A percentile compares a stretch with the other conserved stretches of the same genome.
phyloP scores from a whole-genome alignment of 208 protist genomes.

The Leishmania martiniquensis region DNA sequence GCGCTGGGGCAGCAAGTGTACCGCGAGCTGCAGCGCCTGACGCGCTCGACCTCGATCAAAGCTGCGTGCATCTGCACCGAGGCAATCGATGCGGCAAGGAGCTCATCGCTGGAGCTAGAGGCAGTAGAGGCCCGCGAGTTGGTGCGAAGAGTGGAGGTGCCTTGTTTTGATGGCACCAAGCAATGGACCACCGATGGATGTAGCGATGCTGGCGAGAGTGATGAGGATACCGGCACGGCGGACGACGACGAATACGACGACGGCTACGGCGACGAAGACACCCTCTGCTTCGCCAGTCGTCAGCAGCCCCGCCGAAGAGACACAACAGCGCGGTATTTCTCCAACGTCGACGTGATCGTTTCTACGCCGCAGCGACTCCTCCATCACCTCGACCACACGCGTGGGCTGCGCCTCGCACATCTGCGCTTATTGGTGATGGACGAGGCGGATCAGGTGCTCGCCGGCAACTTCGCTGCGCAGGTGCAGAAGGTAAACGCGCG shows the following conservation, averaged over 20 bases:
- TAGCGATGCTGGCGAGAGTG: neutral
- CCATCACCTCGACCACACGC: slow-evolving; percentile 73
- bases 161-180: slow-evolving; percentile 1
- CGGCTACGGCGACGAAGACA: slow-evolving; percentile 2
- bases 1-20: slow-evolving; percentile 84
- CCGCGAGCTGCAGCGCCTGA: slow-evolving; percentile 66
- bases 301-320: neutral
- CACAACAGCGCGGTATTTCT: slow-evolving; percentile 54
- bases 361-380: slow-evolving; percentile 85
- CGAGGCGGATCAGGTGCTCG: slow-evolving; percentile 90
- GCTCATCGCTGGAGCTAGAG: slow-evolving; percentile 6
- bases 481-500: slow-evolving; percentile 82
- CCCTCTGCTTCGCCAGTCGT: neutral
- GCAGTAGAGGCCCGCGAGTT: slow-evolving; percentile 53
- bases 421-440: slow-evolving; percentile 88
- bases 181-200: neutral
- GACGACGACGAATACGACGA: neutral
- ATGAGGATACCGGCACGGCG: neutral
- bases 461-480: slow-evolving; percentile 75
- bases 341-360: slow-evolving; percentile 79
- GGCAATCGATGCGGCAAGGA: neutral
- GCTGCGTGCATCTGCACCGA: slow-evolving; percentile 67
- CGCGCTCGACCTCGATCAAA: slow-evolving; percentile 65
- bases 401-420: slow-evolving; percentile 54
- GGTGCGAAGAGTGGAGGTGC: slow-evolving; percentile 45